These are phyloP conservation scores for Vickermania spadyakhi DNA, from an alignment of 208 protist species.

Conservation along the genomic window DNA sequence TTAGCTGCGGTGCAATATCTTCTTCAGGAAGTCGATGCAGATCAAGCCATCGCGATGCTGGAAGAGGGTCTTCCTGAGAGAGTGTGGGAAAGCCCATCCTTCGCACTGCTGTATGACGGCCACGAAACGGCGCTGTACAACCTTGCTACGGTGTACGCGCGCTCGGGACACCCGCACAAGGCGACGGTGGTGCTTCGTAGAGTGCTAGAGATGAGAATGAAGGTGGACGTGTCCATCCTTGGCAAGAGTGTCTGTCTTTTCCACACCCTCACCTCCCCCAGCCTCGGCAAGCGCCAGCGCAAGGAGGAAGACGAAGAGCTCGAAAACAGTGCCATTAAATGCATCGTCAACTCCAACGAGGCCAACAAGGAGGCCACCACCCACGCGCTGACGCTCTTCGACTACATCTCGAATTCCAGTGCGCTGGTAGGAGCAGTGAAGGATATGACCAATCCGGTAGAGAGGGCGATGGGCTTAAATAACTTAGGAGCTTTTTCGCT, in stretches of 20 bases:
- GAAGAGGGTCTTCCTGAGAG: constrained; percentile 17
- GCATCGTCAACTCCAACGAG: constrained; percentile 21
- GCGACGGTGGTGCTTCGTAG: constrained; percentile 54
- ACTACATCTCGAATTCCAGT: constrained; percentile 62
- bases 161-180: constrained; percentile 50
- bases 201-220: constrained; percentile 43
- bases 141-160: constrained; percentile 52
- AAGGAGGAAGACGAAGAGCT: constrained; percentile 66
- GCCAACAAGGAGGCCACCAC: constrained; percentile 39
- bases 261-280: constrained; percentile 44
- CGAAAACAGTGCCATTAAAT: not conserved
- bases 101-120: constrained; percentile 68
- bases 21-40: constrained; percentile 34
- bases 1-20: constrained; percentile 64
- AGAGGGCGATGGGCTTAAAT: constrained; percentile 75
- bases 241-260: constrained; percentile 63
- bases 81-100: constrained; percentile 9
- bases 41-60: constrained; percentile 32
- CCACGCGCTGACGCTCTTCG: constrained; percentile 33
- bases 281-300: constrained; percentile 28
- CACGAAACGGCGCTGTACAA: constrained; percentile 78
- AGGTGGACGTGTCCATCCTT: constrained; percentile 39
- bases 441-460: constrained; percentile 19
- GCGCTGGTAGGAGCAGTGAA: constrained; percentile 63
- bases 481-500: constrained; percentile 80